Evolutionary conservation across 345 rosid species (phyloP), one percentile per base, ranked within the genome.

Genomic region (Barbarea vulgaris): DNA sequence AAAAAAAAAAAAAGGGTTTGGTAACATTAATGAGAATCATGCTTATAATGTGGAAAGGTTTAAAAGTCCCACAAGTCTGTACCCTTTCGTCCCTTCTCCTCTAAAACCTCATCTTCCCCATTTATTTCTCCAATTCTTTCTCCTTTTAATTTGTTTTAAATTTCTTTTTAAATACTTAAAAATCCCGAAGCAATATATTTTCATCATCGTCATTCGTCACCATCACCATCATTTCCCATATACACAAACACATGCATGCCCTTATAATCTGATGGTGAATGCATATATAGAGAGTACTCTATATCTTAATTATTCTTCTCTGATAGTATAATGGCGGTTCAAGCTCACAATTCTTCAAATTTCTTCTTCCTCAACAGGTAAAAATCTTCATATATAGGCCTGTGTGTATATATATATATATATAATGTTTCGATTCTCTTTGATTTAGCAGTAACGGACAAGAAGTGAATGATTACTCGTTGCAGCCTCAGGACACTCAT

Each of bases 391-490:
- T 44, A 50, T 18, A 46, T 13, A 1, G 14, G 9, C 9, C 2
- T 44, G 2, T 56, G 2, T n/a, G 3, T 56, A n/a, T 56, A 4
- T 56, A 15, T 30, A 28, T 28, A 4, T 30, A 1, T 30, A 27
- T 12, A 33, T 55, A 53, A 64, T 54, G 55, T 55, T 34, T 60
- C 24, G 6, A 21, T 25, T 18, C 17, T 69, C 58, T 47, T 3
- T 69, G 3, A 41, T 25, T n/a, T 28, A 22, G 36, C 84, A 91
- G 96, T 78, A 85, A 68, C 77, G 90, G 77, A 42, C 90, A 85
- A 76, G 89, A 87, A 21, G 86, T 79, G 24, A 79, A 75, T 74
- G 88, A 89, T 75, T 82, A 69, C 47, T 81, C 89, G 53, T 83
- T 80, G 58, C 86, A 82, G 54, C 83, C 82, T 6, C 85, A 64